Conservation (phyloP, 768 basidiomycete species). For the Tephrocybe sp. region DNA sequence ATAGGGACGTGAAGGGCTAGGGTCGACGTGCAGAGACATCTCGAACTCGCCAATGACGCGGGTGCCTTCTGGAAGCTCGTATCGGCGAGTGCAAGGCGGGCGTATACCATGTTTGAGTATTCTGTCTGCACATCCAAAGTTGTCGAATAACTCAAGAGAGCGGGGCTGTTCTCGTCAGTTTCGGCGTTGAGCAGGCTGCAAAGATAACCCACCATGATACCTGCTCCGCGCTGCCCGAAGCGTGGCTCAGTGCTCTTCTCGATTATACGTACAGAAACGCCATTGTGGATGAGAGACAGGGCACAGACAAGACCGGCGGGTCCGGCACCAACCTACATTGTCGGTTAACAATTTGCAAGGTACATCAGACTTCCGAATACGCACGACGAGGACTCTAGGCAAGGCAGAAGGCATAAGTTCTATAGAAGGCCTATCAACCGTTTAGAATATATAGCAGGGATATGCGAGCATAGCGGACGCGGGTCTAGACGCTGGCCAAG, state of each 20-base stretch:
- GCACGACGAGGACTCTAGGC: conserved; percentile 24
- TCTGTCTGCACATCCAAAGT: conserved; percentile 38
- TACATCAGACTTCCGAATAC: conserved; percentile 5
- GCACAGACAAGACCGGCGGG: conserved; percentile 47
- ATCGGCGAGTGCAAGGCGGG: conserved; percentile 29
- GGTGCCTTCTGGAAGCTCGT: conserved; percentile 32
- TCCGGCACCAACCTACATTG: conserved; percentile 42
- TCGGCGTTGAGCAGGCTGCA: neutral
- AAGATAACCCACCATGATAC: conserved; percentile 31
- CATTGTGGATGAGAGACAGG: conserved; percentile 41
- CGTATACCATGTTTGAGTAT: conserved; percentile 30
- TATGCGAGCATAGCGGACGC: neutral
- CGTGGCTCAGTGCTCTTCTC: conserved; percentile 40
- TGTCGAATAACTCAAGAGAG: conserved; percentile 42
- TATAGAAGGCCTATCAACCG: too few relatives aligned
- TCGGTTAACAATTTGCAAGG: conserved; percentile 3
- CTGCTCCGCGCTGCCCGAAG: conserved; percentile 38
- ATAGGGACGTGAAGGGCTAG: conserved; percentile 34
- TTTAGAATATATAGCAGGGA: conserved; percentile 9
- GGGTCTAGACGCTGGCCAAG: too few relatives aligned
- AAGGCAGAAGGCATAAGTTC: conserved; percentile 3
- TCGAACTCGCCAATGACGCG: conserved; percentile 29
- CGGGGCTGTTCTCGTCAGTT: conserved; percentile 34
- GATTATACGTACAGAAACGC: conserved; percentile 50
- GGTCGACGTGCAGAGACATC: conserved; percentile 27